phyloP scores from a whole-genome alignment of 192 early-diverging fungal species.

The Spizellomyces punctatus region DNA sequence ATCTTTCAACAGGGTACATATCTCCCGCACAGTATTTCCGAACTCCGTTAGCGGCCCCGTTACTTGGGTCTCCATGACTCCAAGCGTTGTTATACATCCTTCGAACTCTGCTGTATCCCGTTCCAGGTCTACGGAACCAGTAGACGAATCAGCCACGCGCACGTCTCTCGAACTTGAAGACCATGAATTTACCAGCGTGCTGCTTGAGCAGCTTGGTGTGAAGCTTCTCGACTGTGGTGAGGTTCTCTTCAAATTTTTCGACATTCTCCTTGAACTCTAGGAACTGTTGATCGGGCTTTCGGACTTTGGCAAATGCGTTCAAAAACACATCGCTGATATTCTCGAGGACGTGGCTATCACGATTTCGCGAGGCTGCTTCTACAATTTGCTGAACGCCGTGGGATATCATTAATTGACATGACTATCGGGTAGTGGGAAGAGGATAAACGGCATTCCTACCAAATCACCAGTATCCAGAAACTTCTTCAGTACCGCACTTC shows the following conservation, averaged over 20 bases:
- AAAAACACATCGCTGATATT: slow-evolving; percentile 81
- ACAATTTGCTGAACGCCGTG: neutral
- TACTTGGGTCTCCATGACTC: slow-evolving; percentile 84
- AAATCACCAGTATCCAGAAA: slow-evolving; percentile 84
- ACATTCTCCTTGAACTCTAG: slow-evolving; percentile 78
- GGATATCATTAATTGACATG: too few relatives aligned
- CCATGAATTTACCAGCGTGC: slow-evolving; percentile 57
- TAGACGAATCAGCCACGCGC: neutral
- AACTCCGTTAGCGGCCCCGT: slow-evolving; percentile 75
- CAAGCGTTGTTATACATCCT: slow-evolving; percentile 72
- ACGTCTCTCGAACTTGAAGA: neutral
- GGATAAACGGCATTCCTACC: neutral
- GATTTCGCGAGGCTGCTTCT: slow-evolving; percentile 1
- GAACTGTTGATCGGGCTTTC: slow-evolving; percentile 85
- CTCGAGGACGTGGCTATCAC: slow-evolving; percentile 69
- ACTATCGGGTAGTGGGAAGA: too few relatives aligned
- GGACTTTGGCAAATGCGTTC: slow-evolving; percentile 89
- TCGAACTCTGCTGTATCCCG: slow-evolving; percentile 80
- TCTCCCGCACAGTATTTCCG: slow-evolving; percentile 70
- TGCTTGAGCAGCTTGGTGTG: slow-evolving; percentile 66
- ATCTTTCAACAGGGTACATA: slow-evolving; percentile 66
- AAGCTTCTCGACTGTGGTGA: slow-evolving; percentile 83
- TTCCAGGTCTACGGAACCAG: slow-evolving; percentile 64
- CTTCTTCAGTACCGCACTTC: slow-evolving; percentile 66
- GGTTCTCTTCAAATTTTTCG: slow-evolving; percentile 84